These are phyloP conservation scores for Rosa hybrid DNA, from an alignment of 331 rosid genomes.

Conservation along the genomic window DNA sequence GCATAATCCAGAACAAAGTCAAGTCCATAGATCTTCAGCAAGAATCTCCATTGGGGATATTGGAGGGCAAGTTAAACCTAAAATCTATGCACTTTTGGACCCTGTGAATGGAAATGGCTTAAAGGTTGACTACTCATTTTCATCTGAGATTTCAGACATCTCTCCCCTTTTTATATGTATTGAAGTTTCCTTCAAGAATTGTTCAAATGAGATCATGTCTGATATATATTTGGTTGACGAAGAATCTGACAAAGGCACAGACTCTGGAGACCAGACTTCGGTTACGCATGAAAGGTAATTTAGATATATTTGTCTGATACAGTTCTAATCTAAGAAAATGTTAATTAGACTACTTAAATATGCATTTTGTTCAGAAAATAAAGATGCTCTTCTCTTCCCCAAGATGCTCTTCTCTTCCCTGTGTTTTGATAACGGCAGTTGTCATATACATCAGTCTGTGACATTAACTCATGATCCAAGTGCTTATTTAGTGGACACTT, in stretches of 20 bases:
- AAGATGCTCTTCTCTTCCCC: no score
- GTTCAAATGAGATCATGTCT: conserved; percentile 67
- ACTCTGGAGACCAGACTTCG: conserved; percentile 45
- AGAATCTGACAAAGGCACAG: conserved; percentile 53
- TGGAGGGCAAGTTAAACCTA: conserved; percentile 57
- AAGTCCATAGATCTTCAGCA: conserved; percentile 62
- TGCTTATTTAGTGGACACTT: no score
- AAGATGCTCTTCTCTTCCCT: neutral
- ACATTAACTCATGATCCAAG: neutral
- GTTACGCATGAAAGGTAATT: conserved; percentile 58
- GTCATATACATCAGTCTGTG: neutral
- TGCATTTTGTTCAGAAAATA: neutral
- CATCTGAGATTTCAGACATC: conserved; percentile 63
- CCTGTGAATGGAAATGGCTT: conserved; percentile 88
- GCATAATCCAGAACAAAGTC: conserved; percentile 48
- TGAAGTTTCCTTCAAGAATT: conserved; percentile 71
- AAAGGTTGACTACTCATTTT: conserved; percentile 82
- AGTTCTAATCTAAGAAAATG: conserved; percentile 1
- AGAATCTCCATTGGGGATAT: conserved; percentile 85
- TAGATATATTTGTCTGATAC: conserved; percentile 13
- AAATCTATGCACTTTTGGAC: conserved; percentile 71
- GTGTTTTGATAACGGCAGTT: neutral
- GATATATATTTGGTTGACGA: conserved; percentile 65
- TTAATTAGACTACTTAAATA: neutral
- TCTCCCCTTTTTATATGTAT: conserved; percentile 79